Evolutionary conservation across 2,329 filamentous ascomycete species (phyloP), one percentile per base, ranked within the genome.

Genomic region (Plectosphaerella cucumerina): DNA sequence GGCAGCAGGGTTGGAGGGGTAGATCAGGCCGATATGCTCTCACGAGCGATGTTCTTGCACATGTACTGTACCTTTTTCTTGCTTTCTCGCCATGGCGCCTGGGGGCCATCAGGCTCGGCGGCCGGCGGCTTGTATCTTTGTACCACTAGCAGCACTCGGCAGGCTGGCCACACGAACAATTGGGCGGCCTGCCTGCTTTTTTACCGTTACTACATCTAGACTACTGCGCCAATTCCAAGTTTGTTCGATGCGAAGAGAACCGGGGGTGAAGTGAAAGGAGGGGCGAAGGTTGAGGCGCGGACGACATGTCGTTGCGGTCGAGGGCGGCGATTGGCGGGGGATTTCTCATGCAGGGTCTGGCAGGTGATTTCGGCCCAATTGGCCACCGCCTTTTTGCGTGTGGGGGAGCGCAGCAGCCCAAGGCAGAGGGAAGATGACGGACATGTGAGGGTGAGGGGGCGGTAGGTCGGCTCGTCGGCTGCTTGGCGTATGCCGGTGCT

Each of bases 11-110:
- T 22, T 41, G 44, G 48, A 42, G 49, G 47, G 37, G 53, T 56
- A 54, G 55, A 57, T 53, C 50, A 58, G 53, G 55, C 48, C 49
- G 48, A 50, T 44, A 50, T 50, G 57, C 58, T 58, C 58, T 59
- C 58, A 55, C 58, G 58, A 54, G 58, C 58, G 12, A 18, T 50
- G 48, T 53, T 34, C 39, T 50, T 45, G 47, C 26, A 11, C 26
- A 31, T 31, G 26, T 31, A 31, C 26, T 44, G 31, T n/a, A 53
- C 34, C n/a, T 45, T 31, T 18, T 42, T 46, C 14, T n/a, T n/a
- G 22, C 47, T 34, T 33, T 50, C 17, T 47, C 49, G 50, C 49
- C 51, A 21, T 35, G 33, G 17, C n/a, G 14, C 33, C 31, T 48
- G 17, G 34, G 46, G 48, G 44, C 26, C 26, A 31, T 31, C 26